A percentile compares a stretch with the other conserved stretches of the same genome.
Evolutionary conservation across 352 stramenopile species (phyloP).

Genomic region (Globisporangium abappressorium): DNA sequence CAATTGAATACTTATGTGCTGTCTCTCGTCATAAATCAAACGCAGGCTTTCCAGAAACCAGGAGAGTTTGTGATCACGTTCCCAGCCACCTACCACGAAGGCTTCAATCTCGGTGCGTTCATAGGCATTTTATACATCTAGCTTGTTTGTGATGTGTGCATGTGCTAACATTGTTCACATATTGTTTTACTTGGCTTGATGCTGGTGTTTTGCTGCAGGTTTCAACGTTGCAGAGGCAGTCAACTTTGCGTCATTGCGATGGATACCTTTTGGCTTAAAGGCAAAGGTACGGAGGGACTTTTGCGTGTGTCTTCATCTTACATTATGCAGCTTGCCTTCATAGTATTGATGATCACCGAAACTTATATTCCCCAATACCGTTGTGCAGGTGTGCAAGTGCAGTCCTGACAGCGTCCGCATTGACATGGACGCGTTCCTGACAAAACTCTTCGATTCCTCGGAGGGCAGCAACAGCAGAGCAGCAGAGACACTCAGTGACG

Average conservation of each 20-base stretch:
- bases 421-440: constrained; percentile 83
- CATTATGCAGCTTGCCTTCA: neutral
- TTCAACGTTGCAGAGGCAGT: constrained; percentile 92
- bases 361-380: neutral
- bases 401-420: constrained; percentile 79
- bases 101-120: constrained; percentile 83
- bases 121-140: neutral
- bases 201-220: constrained; percentile 26
- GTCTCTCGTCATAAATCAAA: neutral
- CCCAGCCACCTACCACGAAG: constrained; percentile 84
- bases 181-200: neutral
- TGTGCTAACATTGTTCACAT: neutral
- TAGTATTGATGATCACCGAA: neutral
- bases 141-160: neutral
- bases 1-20: neutral
- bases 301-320: neutral
- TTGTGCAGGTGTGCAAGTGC: constrained; percentile 71
- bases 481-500: constrained; percentile 31
- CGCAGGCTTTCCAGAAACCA: constrained; percentile 68
- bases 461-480: constrained; percentile 23
- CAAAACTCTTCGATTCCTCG: constrained; percentile 50
- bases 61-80: constrained; percentile 94
- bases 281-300: constrained; percentile 48
- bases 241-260: constrained; percentile 88
- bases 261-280: constrained; percentile 74